Conservation (phyloP, 2,329 filamentous ascomycete genomes). For the Ceratocystis eucalypticola region DNA sequence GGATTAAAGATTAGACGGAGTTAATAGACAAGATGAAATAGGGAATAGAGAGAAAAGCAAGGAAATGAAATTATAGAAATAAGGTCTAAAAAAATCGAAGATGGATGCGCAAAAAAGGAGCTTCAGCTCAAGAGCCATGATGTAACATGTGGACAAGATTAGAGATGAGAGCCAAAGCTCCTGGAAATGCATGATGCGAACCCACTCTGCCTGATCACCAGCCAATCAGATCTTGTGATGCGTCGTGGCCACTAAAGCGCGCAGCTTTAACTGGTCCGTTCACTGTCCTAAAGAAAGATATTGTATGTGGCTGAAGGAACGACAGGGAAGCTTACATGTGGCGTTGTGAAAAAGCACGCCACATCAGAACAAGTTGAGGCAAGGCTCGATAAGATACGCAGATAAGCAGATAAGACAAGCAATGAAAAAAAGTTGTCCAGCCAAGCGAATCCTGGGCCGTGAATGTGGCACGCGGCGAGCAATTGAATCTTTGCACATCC, state of each 20-base stretch:
- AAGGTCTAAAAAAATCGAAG: background rate
- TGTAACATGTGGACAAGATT: background rate
- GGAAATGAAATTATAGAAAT: background rate
- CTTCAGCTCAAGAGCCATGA: background rate
- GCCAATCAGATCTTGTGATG: background rate
- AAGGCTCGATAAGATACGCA: constrained; percentile 9
- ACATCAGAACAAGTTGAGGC: background rate
- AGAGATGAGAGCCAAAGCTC: background rate
- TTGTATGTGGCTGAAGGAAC: background rate
- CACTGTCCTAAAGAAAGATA: background rate
- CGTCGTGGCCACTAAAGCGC: background rate
- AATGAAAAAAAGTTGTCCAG: background rate
- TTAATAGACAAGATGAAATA: background rate
- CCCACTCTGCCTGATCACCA: background rate
- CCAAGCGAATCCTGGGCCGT: background rate
- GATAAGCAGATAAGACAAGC: background rate
- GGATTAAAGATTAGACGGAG: background rate
- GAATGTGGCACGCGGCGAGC: constrained; percentile 6
- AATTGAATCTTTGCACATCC: background rate
- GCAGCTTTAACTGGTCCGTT: constrained; percentile 4
- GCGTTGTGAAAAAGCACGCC: background rate
- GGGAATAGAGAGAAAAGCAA: background rate
- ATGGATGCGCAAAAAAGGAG: background rate
- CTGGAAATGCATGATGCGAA: background rate
- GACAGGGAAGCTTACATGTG: background rate